These are phyloP conservation scores for Colletotrichum gigasporum DNA, from an alignment of 2,329 filamentous ascomycete genomes.

Conservation along the genomic window DNA sequence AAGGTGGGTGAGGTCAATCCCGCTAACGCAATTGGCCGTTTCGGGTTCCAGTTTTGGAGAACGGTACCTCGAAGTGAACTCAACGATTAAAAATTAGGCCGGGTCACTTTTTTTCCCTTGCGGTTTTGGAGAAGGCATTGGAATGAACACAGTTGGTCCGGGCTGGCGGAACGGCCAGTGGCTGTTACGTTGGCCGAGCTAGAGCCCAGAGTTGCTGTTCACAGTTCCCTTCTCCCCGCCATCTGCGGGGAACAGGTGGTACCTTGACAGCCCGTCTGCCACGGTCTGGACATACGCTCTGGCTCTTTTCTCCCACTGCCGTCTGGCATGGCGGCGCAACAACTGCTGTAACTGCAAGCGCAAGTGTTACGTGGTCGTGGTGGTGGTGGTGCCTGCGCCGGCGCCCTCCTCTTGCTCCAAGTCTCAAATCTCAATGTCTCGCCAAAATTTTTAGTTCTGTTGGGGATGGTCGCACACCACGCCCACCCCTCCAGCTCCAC, in stretches of 20 bases:
- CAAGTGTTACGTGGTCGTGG: background rate
- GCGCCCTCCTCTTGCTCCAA: background rate
- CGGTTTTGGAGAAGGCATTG: conserved; percentile 17
- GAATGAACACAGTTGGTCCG: conserved; percentile 29
- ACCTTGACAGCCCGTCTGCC: background rate
- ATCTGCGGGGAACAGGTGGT: background rate
- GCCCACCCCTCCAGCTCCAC: conserved; percentile 29
- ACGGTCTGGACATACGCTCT: too few relatives aligned
- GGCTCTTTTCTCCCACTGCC: too few relatives aligned
- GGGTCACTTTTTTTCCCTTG: conserved; percentile 1
- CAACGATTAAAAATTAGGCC: conserved; percentile 30
- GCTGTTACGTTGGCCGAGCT: conserved; percentile 6
- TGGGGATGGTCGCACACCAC: conserved; percentile 46
- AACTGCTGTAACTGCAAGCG: background rate
- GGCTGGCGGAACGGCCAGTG: conserved; percentile 17
- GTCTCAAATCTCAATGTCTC: conserved; percentile 33
- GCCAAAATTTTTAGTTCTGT: conserved; percentile 49
- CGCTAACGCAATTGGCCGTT: conserved; percentile 28
- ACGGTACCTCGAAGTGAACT: conserved; percentile 21
- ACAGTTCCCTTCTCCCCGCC: conserved; percentile 8
- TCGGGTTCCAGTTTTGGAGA: conserved; percentile 24
- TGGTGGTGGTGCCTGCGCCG: background rate
- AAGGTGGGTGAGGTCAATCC: conserved; percentile 29
- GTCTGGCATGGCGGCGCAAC: background rate
- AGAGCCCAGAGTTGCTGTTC: too few relatives aligned